phyloP scores from a whole-genome alignment of 139 green algal genomes.

The Dunaliella primolecta region DNA sequence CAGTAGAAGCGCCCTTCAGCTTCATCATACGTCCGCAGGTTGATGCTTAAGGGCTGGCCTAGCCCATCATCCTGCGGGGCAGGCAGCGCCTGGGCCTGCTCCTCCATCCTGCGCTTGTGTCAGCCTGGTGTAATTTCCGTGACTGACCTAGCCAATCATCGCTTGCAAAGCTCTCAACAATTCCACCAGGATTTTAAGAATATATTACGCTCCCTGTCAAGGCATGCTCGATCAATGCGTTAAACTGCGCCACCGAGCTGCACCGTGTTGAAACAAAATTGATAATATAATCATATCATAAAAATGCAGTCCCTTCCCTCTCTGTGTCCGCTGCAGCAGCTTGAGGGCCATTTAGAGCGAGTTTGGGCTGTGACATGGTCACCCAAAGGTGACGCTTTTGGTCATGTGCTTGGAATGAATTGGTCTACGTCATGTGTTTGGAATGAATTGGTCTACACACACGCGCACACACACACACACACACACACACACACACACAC shows the following conservation, averaged over 20 bases:
- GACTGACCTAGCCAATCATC: background rate
- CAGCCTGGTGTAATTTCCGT: background rate
- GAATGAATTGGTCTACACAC: background rate
- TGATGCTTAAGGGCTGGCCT: background rate
- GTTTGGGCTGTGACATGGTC: conserved; percentile 87
- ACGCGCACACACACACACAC: background rate
- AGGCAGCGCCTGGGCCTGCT: background rate
- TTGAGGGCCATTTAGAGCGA: conserved; percentile 74
- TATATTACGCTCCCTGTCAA: background rate
- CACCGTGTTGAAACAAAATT: background rate
- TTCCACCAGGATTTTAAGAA: background rate
- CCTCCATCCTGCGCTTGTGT: background rate
- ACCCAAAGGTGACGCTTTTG: conserved; percentile 52
- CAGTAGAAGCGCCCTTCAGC: conserved; percentile 26
- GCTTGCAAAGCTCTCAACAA: background rate
- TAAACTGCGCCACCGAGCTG: too few relatives aligned
- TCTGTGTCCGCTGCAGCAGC: conserved; percentile 33
- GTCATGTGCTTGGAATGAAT: background rate
- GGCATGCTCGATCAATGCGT: too few relatives aligned
- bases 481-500: background rate
- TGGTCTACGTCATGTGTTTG: background rate
- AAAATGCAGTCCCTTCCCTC: too few relatives aligned
- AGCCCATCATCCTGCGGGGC: background rate
- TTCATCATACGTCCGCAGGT: background rate
- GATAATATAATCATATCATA: too few relatives aligned